Evolutionary conservation across 1,139 yeast genomes (phyloP).

Genomic region (Pichia sp.): DNA sequence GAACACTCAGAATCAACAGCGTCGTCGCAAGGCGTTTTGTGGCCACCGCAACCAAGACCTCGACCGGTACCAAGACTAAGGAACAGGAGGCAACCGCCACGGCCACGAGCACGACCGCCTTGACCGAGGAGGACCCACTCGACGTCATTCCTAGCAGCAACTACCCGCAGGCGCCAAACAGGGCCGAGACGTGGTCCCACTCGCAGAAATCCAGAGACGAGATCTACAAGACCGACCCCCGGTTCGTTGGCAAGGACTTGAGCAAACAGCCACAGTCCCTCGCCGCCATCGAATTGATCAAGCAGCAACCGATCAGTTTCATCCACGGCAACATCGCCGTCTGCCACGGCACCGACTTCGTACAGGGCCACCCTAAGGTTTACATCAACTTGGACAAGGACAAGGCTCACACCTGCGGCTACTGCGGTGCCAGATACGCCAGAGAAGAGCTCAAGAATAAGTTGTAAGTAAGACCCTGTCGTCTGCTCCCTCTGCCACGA

Average conservation of each 20-base stretch:
- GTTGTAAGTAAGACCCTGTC: conserved; percentile 9
- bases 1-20: conserved; percentile 1
- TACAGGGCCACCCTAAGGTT: conserved; percentile 80
- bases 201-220: conserved; percentile 62
- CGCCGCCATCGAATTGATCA: conserved; percentile 81
- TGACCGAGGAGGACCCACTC: conserved; percentile 21
- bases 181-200: conserved; percentile 64
- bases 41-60: conserved; percentile 21
- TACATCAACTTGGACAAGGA: conserved; percentile 78
- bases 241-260: conserved; percentile 71
- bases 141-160: conserved; percentile 20
- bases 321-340: conserved; percentile 62
- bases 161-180: conserved; percentile 69
- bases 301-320: conserved; percentile 66
- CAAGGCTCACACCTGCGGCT: conserved; percentile 67
- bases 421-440: conserved; percentile 71
- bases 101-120: background rate
- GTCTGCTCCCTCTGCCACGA: background rate
- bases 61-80: conserved; percentile 11
- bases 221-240: conserved; percentile 53
- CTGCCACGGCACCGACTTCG: conserved; percentile 70
- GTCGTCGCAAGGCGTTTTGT: conserved; percentile 14
- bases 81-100: background rate
- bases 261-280: conserved; percentile 70
- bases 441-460: conserved; percentile 33